Percentiles rank a stretch among this genome's conserved stretches.
Conservation (phyloP, 768 basidiomycete species). For the Gloeopeniophorella convolvens region DNA sequence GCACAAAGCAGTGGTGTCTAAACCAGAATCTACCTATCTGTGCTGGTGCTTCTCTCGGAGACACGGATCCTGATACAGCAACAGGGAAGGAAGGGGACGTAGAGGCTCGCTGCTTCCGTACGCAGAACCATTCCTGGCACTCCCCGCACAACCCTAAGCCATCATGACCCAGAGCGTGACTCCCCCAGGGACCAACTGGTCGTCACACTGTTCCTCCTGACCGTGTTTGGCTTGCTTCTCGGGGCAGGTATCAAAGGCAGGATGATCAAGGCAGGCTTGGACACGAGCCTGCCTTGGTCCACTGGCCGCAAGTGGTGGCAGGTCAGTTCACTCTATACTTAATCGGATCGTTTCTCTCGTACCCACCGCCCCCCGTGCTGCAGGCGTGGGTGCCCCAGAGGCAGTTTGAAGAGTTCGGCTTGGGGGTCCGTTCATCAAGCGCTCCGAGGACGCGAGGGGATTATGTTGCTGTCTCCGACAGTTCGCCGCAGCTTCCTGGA, state of each 20-base stretch:
- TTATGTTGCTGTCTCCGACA: slow-evolving; percentile 10
- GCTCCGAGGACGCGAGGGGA: slow-evolving; percentile 3
- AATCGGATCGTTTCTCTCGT: slow-evolving; percentile 19
- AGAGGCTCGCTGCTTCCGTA: slow-evolving; percentile 93
- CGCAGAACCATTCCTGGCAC: slow-evolving; percentile 33
- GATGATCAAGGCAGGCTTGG: slow-evolving; percentile 72
- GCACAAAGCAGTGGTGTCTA: slow-evolving; percentile 93
- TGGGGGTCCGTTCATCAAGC: not conserved
- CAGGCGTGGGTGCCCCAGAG: slow-evolving; percentile 14
- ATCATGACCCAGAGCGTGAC: slow-evolving; percentile 93
- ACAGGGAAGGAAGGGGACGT: slow-evolving; percentile 95
- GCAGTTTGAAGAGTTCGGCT: slow-evolving; percentile 12
- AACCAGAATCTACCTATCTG: slow-evolving; percentile 87
- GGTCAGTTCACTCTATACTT: slow-evolving; percentile 33
- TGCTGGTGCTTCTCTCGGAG: slow-evolving; percentile 72
- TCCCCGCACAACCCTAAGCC: too few species aligned
- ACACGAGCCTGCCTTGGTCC: slow-evolving; percentile 56
- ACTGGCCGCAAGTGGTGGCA: slow-evolving; percentile 77
- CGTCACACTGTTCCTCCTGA: slow-evolving; percentile 84
- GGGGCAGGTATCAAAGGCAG: slow-evolving; percentile 79
- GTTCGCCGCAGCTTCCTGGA: not conserved
- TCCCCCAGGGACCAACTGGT: slow-evolving; percentile 93
- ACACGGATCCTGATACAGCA: slow-evolving; percentile 86
- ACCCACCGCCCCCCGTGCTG: not conserved
- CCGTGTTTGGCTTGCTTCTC: slow-evolving; percentile 78